These are phyloP conservation scores for Globisporangium acanthophoron DNA, from an alignment of 352 stramenopile genomes.

Conservation along the genomic window DNA sequence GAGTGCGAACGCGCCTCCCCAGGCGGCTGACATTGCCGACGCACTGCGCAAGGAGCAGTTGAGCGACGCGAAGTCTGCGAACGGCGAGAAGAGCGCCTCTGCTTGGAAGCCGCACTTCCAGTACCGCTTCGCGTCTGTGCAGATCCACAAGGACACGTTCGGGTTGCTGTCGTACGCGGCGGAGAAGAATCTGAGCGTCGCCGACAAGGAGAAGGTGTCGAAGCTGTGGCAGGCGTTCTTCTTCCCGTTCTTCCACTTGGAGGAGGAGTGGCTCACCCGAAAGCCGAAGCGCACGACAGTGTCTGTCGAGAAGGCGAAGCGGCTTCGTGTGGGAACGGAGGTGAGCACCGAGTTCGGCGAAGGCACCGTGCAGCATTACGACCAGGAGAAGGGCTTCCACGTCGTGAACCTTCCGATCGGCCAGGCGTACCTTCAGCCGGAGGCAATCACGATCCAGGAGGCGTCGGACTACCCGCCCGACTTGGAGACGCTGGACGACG, in stretches of 20 bases:
- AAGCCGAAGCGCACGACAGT: conserved; percentile 68
- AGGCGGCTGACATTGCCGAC: conserved; percentile 53
- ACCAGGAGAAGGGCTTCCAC: conserved; percentile 52
- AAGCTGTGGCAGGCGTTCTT: conserved; percentile 85
- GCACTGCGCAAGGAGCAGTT: conserved; percentile 57
- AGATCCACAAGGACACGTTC: conserved; percentile 85
- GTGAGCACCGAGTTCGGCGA: conserved; percentile 80
- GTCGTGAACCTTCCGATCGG: conserved; percentile 62
- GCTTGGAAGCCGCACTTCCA: conserved; percentile 66
- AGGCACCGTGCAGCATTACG: conserved; percentile 74
- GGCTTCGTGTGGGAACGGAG: conserved; percentile 55
- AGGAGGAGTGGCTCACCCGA: conserved; percentile 78
- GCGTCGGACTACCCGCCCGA: conserved; percentile 66
- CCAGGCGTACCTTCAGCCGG: conserved; percentile 71
- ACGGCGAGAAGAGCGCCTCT: conserved; percentile 6
- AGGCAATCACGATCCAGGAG: conserved; percentile 72
- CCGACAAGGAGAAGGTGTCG: conserved; percentile 80
- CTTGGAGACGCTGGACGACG: conserved; percentile 58
- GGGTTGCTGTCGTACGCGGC: conserved; percentile 72
- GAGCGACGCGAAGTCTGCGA: background rate
- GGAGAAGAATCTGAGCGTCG: conserved; percentile 75
- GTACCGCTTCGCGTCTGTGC: conserved; percentile 65
- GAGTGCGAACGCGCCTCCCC: conserved; percentile 27
- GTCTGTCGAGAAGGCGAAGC: conserved; percentile 59
- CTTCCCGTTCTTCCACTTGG: conserved; percentile 79